A percentile compares a stretch with the other conserved stretches of the same genome.
Evolutionary conservation across 1,284 basidiomycete species (phyloP).

Genomic region (Pseudozyma sp.): DNA sequence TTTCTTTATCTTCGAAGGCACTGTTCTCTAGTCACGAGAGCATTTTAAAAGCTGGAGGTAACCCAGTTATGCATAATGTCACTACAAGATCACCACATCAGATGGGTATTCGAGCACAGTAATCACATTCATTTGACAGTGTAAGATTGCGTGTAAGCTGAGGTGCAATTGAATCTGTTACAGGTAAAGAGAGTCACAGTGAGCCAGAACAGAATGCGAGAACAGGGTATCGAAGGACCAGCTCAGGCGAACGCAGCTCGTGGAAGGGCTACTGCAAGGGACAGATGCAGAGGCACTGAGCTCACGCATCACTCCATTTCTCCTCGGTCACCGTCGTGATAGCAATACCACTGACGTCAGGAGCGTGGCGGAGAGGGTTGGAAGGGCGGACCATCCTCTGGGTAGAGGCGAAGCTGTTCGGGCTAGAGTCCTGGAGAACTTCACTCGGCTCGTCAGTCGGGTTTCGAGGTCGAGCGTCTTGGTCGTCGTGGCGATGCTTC

Average conservation of each 20-base stretch:
- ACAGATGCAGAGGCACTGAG: background rate
- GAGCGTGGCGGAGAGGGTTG: slow-evolving; percentile 26
- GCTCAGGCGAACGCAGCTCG: too few species aligned
- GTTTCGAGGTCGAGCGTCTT: slow-evolving; percentile 4
- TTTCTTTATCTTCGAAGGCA: slow-evolving; percentile 43
- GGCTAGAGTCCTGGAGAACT: background rate
- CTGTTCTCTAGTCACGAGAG: background rate
- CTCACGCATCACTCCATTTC: slow-evolving; percentile 22
- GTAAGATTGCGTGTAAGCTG: too few species aligned
- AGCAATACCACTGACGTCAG: slow-evolving; percentile 25
- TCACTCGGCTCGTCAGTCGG: slow-evolving; percentile 2
- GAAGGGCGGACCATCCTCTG: slow-evolving; percentile 9
- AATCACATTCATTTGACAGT: too few species aligned
- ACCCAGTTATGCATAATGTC: too few species aligned
- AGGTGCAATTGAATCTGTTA: too few species aligned
- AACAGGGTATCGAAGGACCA: too few species aligned
- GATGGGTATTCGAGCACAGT: too few species aligned
- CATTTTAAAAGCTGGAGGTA: background rate
- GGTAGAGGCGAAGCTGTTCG: background rate
- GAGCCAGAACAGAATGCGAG: too few species aligned
- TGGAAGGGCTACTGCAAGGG: background rate
- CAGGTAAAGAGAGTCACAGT: too few species aligned
- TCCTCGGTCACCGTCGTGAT: slow-evolving; percentile 30
- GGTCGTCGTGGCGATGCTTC: slow-evolving; percentile 13
- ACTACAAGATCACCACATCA: too few species aligned